Base-by-base conservation (phyloP, 108 stramenopile species). In the Skeletonema menzelii region DNA sequence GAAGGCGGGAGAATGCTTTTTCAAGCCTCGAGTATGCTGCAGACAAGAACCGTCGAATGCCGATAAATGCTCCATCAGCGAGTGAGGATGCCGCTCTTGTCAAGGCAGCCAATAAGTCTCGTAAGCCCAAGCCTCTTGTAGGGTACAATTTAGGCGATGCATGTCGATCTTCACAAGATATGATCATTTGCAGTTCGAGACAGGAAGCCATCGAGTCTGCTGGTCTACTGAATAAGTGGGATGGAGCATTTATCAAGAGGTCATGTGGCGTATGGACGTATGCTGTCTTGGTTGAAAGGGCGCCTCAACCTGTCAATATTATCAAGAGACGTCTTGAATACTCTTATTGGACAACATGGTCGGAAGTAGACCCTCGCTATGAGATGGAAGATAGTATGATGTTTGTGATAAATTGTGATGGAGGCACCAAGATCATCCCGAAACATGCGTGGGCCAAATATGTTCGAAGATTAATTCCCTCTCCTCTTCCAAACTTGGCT, bases 181-280 rank as follows among this genome's bases (percentile, higher is more conserved):
- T 71, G 70, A 53, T 71, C 31, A 71, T 71, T 14, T 28, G 46
- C 31, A 44, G 46, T 5, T 71, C 59, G 0, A 28, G 46, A 3
- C 26, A 28, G 14, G 70, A 30, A 17, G 70, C 70, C 8, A 62
- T 34, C 4, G 47, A 71, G 22, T 71, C 70, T 62, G 70, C 32
- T 3, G 46, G 42, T 14, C n/a, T 71, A 27, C 31, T 71, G 27
- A 17, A 62, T 7, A 60, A 31, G 12, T 60, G 44, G 46, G 30
- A 71, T 17, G 60, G 61, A 15, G 59, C 60, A 5, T 71, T 71
- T 22, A 49, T 71, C 46, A 71, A 71, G 22, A 38, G 70, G 1
- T 71, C 70, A 14, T 62, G 35, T 32, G 70, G 70, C 19, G 30
- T 71, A 0, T 71, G 70, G 70, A 71, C 70, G 17, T 61, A 44